Conservation (phyloP, 305 asterid genomes). For the Vinca major region DNA sequence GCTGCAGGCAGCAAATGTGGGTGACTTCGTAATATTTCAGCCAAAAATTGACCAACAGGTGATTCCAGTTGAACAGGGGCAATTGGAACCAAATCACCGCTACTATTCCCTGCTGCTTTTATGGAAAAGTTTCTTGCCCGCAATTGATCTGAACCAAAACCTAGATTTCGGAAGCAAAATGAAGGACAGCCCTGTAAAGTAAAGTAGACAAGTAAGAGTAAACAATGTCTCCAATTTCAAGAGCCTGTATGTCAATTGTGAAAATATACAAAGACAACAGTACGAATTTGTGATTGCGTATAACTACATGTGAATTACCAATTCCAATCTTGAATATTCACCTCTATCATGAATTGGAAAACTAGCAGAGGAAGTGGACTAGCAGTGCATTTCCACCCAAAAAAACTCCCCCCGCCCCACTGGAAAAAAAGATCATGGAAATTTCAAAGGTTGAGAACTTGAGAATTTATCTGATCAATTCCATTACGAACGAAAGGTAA, state of each 20-base stretch:
- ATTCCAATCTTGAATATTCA: not conserved
- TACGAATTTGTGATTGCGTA: not conserved
- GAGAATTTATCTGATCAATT: not conserved
- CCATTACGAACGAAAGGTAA: not conserved
- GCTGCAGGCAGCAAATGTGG: conserved; percentile 75
- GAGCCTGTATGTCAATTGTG: not conserved
- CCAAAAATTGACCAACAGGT: conserved; percentile 74
- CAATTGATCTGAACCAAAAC: conserved; percentile 37
- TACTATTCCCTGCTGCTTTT: conserved; percentile 56
- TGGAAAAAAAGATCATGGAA: not conserved
- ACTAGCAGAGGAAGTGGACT: not conserved
- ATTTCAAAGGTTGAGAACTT: not conserved
- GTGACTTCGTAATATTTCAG: conserved; percentile 55
- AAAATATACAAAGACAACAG: not conserved
- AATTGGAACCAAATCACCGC: conserved; percentile 43
- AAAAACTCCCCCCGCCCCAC: not conserved
- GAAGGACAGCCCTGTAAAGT: conserved; percentile 37
- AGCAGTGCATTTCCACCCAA: not conserved
- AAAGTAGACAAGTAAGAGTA: conserved; percentile 17
- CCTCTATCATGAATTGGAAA: not conserved
- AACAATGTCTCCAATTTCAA: not conserved
- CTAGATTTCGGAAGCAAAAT: conserved; percentile 41
- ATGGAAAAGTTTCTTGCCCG: conserved; percentile 40
- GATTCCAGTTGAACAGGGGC: conserved; percentile 81
- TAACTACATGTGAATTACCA: not conserved